Evolutionary conservation across 306 rosid genomes (phyloP), one percentile per base, ranked within the genome.

Genomic region (Arachis stenosperma): DNA sequence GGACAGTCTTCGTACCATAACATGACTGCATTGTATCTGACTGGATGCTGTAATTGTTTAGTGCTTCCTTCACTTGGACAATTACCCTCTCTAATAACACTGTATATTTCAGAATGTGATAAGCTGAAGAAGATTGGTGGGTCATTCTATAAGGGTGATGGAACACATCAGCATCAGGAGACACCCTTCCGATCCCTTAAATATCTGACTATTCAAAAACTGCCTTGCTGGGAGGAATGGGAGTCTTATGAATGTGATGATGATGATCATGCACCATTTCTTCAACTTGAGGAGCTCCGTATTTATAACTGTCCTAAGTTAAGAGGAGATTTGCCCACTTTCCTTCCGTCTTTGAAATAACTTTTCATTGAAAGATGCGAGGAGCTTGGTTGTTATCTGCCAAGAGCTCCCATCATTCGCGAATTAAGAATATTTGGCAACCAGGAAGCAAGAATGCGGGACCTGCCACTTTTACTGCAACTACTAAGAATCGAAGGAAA

Each of bases 41-140:
- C 3, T 1, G 4, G 7, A 12, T 50, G 55, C 6, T 5, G 15
- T 8, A 13, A 9, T 50, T 50, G 55, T 13, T 12, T 0, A 0
- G n/a, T 50, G 55, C 7, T 50, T 50, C 55, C 55, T 8, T 50
- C 55, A 12, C 17, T 50, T 13, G 55, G 55, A 11, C 55, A 50
- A 22, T 50, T 13, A 13, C 55, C 55, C 7, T 13, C 55, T 50
- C 55, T 50, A 0, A 12, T 0, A 2, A 0, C 0, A 1, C 2
- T 50, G 8, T 0, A 0, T 1, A 11, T 50, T 50, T 13, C 1
- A 3, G 0, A 0, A 0, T 12, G 12, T 4, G 7, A 13, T 0
- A 15, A 0, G 55, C 0, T 50, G 17, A 6, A 11, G 55, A 50
- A 0, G 6, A 13, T 50, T 12, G 55, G 55, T 50, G 15, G 5